Percentiles rank a stretch among this genome's conserved stretches.
Conservation (phyloP, 345 rosid species). For the Excoecaria cochinchinensis region DNA sequence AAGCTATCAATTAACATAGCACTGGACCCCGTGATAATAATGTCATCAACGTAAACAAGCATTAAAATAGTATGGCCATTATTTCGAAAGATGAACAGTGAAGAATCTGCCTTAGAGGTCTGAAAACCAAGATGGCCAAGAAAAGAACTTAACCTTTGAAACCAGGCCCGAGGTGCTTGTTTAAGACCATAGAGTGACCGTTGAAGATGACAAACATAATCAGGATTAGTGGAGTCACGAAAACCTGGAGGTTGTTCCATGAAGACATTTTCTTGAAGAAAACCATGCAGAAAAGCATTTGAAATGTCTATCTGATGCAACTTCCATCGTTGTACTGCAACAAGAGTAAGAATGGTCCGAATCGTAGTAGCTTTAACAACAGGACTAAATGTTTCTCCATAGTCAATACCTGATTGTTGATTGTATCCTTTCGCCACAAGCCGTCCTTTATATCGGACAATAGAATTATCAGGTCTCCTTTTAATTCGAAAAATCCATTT, state of each 20-base stretch:
- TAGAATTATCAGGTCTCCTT: not conserved
- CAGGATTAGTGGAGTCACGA: not conserved
- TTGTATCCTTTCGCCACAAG: not conserved
- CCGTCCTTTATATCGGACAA: not conserved
- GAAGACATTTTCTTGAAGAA: not conserved
- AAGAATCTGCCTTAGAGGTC: not conserved
- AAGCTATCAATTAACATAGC: not conserved
- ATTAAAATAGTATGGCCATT: too few species aligned
- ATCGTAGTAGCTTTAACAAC: not conserved
- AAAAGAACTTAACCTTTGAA: not conserved
- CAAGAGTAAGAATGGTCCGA: not conserved
- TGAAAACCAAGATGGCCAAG: not conserved
- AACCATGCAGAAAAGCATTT: not conserved
- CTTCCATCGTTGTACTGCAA: not conserved
- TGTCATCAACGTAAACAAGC: not conserved
- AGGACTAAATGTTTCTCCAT: not conserved
- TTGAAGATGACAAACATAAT: too few species aligned
- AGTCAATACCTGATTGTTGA: not conserved
- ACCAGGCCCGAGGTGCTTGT: not conserved
- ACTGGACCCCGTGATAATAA: not conserved
- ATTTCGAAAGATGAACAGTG: too few species aligned
- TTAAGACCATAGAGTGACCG: not conserved
- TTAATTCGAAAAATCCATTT: not conserved
- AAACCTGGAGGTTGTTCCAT: not conserved
- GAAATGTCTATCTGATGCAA: not conserved